A percentile compares a stretch with the other conserved stretches of the same genome.
Evolutionary conservation across 352 stramenopile genomes (phyloP).

Genomic region (Phytophthora gonapodyides): DNA sequence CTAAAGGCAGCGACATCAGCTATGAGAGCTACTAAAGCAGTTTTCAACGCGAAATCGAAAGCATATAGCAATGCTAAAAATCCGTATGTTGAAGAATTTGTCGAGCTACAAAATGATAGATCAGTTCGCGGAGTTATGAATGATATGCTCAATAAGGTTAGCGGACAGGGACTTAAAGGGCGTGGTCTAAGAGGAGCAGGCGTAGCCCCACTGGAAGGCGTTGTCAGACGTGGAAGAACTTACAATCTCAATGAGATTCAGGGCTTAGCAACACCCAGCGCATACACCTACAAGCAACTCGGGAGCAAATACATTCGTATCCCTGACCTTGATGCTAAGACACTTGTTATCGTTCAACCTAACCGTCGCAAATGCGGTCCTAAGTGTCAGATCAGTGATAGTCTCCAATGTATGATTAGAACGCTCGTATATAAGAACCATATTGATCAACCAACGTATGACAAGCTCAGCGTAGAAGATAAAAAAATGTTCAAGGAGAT

Average conservation of each 20-base stretch:
- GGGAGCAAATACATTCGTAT: constrained; percentile 10
- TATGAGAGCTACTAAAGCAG: constrained; percentile 10
- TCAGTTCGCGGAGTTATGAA: too few relatives aligned
- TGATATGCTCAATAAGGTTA: too few relatives aligned
- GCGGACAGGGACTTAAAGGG: too few relatives aligned
- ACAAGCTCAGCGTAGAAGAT: constrained; percentile 2
- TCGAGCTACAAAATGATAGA: too few relatives aligned
- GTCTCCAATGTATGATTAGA: constrained; percentile 2
- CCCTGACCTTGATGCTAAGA: constrained; percentile 11
- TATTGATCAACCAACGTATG: constrained; percentile 1
- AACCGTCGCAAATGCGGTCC: constrained; percentile 1
- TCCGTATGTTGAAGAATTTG: too few relatives aligned
- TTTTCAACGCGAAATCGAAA: constrained; percentile 6
- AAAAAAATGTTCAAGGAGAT: constrained; percentile 9
- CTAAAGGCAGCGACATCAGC: constrained; percentile 7
- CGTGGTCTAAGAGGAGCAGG: too few relatives aligned
- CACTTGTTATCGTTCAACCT: constrained; percentile 10
- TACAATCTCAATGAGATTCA: too few relatives aligned
- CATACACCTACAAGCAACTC: too few relatives aligned
- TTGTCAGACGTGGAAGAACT: too few relatives aligned
- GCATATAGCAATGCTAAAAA: constrained; percentile 4
- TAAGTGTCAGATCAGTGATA: constrained; percentile 7
- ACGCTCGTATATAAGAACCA: neutral
- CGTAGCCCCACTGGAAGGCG: too few relatives aligned
- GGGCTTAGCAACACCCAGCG: too few relatives aligned